phyloP scores from a whole-genome alignment of 257 asterid genomes.

The Capsicum rhomboideum region DNA sequence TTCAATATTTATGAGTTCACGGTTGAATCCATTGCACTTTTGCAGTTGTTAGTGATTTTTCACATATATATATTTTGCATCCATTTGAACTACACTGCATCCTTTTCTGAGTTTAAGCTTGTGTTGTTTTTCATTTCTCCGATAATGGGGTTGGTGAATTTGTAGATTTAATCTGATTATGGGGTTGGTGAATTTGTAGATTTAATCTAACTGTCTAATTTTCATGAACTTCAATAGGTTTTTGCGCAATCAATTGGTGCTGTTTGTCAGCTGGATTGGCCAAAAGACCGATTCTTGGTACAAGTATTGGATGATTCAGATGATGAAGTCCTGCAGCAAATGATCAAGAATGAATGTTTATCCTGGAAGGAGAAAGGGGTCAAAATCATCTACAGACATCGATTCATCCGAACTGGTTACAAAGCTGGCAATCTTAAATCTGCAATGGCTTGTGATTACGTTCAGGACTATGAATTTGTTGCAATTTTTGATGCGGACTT shows the following conservation, averaged over 20 bases:
- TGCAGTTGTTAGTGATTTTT: too few relatives aligned
- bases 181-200: background rate
- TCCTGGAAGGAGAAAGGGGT: conserved; percentile 86
- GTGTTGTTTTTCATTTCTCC: background rate
- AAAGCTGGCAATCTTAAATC: conserved; percentile 97
- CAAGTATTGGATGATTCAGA: conserved; percentile 93
- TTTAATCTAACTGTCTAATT: background rate
- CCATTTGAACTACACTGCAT: background rate
- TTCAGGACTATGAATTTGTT: conserved; percentile 74
- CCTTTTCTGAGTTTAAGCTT: background rate
- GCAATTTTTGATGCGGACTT: conserved; percentile 87
- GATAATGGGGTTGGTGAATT: background rate
- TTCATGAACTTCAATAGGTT: conserved; percentile 34
- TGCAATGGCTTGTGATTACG: conserved; percentile 88
- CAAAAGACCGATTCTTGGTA: conserved; percentile 66
- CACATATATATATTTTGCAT: too few relatives aligned
- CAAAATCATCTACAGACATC: conserved; percentile 73
- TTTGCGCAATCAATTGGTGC: conserved; percentile 80
- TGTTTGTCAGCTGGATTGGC: conserved; percentile 90
- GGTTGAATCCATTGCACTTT: background rate
- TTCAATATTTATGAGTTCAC: background rate
- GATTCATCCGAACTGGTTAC: conserved; percentile 77
- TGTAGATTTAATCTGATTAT: background rate
- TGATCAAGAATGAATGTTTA: conserved; percentile 58
- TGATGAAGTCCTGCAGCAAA: conserved; percentile 59